These are phyloP conservation scores for Mortierella sp. DNA, from an alignment of 371 early-diverging fungal genomes.

Conservation along the genomic window DNA sequence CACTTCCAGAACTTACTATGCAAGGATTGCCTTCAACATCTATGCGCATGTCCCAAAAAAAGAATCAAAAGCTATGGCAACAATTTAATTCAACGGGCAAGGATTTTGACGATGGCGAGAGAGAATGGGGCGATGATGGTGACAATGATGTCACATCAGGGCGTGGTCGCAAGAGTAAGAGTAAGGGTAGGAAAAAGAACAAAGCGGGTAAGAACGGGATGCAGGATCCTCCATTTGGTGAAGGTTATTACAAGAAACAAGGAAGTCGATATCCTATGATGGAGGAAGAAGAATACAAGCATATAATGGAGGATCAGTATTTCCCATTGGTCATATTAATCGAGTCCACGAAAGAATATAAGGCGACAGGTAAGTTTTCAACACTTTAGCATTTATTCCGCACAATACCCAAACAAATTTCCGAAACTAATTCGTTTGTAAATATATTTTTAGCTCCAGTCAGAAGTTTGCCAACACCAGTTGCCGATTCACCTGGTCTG, in stretches of 20 bases:
- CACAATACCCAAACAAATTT: no score
- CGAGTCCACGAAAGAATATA: slow-evolving; percentile 45
- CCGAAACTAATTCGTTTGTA: no score
- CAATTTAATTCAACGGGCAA: slow-evolving; percentile 8
- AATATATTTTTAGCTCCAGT: slow-evolving; percentile 17
- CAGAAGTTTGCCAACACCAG: slow-evolving; percentile 35
- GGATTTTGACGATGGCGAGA: slow-evolving; percentile 6
- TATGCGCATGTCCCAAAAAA: slow-evolving; percentile 49
- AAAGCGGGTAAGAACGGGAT: slow-evolving; percentile 4
- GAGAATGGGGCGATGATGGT: slow-evolving; percentile 1
- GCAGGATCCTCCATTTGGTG: background rate
- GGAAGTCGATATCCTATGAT: background rate
- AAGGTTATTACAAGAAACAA: slow-evolving; percentile 3
- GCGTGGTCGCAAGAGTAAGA: slow-evolving; percentile 9
- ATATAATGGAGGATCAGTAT: slow-evolving; percentile 54
- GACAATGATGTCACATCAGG: slow-evolving; percentile 5
- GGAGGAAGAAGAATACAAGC: slow-evolving; percentile 29
- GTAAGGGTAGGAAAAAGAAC: slow-evolving; percentile 16
- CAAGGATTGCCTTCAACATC: slow-evolving; percentile 51
- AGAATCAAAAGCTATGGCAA: slow-evolving; percentile 33
- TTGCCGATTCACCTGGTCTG: slow-evolving; percentile 33
- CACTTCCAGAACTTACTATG: slow-evolving; percentile 52
- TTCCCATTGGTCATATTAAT: slow-evolving; percentile 54
- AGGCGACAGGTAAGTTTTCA: slow-evolving; percentile 17
- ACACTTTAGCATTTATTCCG: no score